phyloP scores from a whole-genome alignment of 352 stramenopile species.

The Phytophthora podocarpi region DNA sequence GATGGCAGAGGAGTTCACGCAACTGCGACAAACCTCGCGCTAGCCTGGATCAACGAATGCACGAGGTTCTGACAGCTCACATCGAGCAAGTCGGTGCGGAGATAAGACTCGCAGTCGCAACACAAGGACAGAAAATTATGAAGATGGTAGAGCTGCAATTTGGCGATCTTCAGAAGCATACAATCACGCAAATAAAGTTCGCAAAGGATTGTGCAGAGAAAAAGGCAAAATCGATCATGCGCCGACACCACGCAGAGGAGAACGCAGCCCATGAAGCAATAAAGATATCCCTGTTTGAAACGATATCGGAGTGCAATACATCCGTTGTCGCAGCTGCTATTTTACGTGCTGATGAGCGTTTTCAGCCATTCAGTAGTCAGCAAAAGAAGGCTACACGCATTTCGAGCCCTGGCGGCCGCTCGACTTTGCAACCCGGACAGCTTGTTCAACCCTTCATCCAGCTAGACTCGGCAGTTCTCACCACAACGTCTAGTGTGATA shows the following conservation, averaged over 20 bases:
- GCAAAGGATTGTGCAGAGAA: not conserved
- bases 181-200: not conserved
- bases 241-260: constrained; percentile 3
- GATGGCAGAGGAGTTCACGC: not conserved
- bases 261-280: not conserved
- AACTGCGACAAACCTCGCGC: not conserved
- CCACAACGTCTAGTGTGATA: too few relatives aligned
- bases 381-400: too few relatives aligned
- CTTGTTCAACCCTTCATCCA: too few relatives aligned
- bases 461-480: too few relatives aligned
- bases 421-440: too few relatives aligned
- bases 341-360: not conserved
- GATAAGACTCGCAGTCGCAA: too few relatives aligned
- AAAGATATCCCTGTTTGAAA: not conserved
- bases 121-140: constrained; percentile 1
- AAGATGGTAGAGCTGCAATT: not conserved
- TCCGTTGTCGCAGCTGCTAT: not conserved
- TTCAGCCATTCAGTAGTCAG: too few relatives aligned
- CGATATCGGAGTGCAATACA: not conserved
- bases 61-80: not conserved
- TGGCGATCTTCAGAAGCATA: not conserved
- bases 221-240: constrained; percentile 8
- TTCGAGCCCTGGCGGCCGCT: too few relatives aligned
- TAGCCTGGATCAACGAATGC: not conserved
- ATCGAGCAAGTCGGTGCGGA: constrained; percentile 5